Base-by-base conservation (phyloP, 2,329 filamentous ascomycete species). In the Fusarium albosuccineum region DNA sequence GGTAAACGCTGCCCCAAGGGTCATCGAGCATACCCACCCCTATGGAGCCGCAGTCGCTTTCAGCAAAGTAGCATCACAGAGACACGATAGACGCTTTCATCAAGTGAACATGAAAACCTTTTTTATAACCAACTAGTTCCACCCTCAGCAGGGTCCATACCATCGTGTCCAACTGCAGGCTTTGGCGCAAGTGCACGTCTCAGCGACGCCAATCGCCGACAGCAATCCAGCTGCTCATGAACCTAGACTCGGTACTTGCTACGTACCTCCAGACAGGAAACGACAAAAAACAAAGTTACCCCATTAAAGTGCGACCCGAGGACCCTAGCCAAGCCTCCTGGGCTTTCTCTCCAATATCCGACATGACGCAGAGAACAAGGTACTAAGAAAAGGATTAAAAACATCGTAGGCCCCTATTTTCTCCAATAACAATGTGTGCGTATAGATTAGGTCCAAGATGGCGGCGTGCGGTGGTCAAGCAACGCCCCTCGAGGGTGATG, bases 241-340 rank as follows among this genome's bases (percentile, higher is more conserved):
- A 69, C 56, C 36, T 60, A 65, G 62, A 46, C 57, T 39, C 39
- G 51, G 59, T 57, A 62, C 57, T 64, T 53, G 51, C 39, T 36
- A 40, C 62, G 53, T 64, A 63, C 62, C 57, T 62, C 10, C 33
- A 50, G 56, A 57, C 57, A 68, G 52, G 52, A 55, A 57, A 54
- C 53, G 14, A 33, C 16, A 30, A 60, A 70, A 55, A 65, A 40
- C 57, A 56, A 70, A 64, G 30, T 37, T 56, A 46, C 56, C 64
- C 66, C 61, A 73, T 71, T 70, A 70, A 64, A 62, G 59, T 56
- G 57, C 61, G 57, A 60, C 62, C 70, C 64, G 66, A 71, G 61
- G 62, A 70, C 61, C 68, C 55, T 70, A 67, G 52, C 62, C 64
- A 72, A 76, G 74, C 77, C 77, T 67, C 76, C 77, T 70, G 77